These are phyloP conservation scores for Sporothrix luriei DNA, from an alignment of 2,329 filamentous ascomycete genomes.

Conservation along the genomic window DNA sequence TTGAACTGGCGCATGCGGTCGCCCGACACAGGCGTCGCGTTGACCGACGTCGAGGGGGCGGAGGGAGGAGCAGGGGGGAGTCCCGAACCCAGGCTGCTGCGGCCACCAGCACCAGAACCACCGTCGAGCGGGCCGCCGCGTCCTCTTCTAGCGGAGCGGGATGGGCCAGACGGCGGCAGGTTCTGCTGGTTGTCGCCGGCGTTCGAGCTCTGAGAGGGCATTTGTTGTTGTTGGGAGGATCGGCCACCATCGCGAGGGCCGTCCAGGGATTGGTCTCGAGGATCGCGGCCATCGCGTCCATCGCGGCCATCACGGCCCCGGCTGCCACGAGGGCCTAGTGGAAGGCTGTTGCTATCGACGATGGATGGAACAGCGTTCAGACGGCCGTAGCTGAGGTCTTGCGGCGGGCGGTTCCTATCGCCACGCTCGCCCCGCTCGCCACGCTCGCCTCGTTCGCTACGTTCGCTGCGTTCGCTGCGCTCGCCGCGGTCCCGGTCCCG, in stretches of 20 bases:
- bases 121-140: constrained; percentile 43
- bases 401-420: constrained; percentile 42
- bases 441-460: constrained; percentile 50
- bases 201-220: constrained; percentile 38
- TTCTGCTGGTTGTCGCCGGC: constrained; percentile 52
- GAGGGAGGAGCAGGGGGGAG: background rate
- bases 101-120: background rate
- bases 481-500: constrained; percentile 36
- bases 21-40: constrained; percentile 32
- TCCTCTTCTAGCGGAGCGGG: constrained; percentile 38
- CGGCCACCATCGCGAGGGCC: background rate
- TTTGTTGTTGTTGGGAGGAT: constrained; percentile 34
- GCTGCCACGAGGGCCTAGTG: constrained; percentile 57
- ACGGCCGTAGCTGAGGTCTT: constrained; percentile 65
- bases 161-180: constrained; percentile 37
- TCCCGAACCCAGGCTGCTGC: constrained; percentile 1
- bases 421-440: constrained; percentile 28
- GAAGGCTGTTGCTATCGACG: constrained; percentile 45
- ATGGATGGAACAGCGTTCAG: constrained; percentile 57
- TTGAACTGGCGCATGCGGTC: constrained; percentile 33
- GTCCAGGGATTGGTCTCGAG: background rate
- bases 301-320: constrained; percentile 49
- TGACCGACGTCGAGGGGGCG: constrained; percentile 33
- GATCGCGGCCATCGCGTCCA: constrained; percentile 46
- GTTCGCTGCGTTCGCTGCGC: constrained; percentile 5